Evolutionary conservation across 2,329 filamentous ascomycete species (phyloP), one percentile per base, ranked within the genome.

Genomic region (Cercospora brassicicola): DNA sequence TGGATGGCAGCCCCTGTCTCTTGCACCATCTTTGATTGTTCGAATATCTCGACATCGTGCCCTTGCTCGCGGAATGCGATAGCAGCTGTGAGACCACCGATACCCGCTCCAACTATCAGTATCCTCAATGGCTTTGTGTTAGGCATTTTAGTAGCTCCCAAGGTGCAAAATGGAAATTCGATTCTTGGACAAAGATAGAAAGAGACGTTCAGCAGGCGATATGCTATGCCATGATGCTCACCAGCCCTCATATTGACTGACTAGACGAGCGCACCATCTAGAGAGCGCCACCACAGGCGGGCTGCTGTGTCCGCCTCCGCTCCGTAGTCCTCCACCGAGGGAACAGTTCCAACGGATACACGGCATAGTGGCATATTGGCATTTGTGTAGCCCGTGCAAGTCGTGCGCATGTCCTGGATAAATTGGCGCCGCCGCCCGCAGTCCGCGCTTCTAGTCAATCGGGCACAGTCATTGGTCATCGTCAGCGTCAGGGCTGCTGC

Each of bases 1-100:
- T 89, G 87, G n/a, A 90, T 83, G 0, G 88, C 88, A 4, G 88
- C 87, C 0, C 88, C 88, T 1, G 82, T 78, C 76, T 89, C 87
- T 62, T 81, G 66, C 53, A 39, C 36, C 59, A 62, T 62, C 42
- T 55, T 39, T 3, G 62, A 59, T 53, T 62, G 62, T 48, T 65
- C 62, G 36, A 55, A 64, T 2, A 64, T 56, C 23, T 42, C 45
- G 26, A 64, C 48, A 64, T 55, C 51, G 48, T 64, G 31, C 4
- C 61, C 61, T 39, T 64, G 61, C 13, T 64, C 42, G 8, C 61
- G 61, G 15, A 64, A 30, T 7, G 61, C 45, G 45, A 64, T 64
- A 3, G 61, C 61, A 28, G 61, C 61, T 13, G 61, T 55, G 31
- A 64, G 61, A 3, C 61, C 61, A 28, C 61, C 61, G 15, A 64